Evolutionary conservation across 108 stramenopile species (phyloP), one percentile per base, ranked within the genome.

Genomic region (Discostella stelligeroides): DNA sequence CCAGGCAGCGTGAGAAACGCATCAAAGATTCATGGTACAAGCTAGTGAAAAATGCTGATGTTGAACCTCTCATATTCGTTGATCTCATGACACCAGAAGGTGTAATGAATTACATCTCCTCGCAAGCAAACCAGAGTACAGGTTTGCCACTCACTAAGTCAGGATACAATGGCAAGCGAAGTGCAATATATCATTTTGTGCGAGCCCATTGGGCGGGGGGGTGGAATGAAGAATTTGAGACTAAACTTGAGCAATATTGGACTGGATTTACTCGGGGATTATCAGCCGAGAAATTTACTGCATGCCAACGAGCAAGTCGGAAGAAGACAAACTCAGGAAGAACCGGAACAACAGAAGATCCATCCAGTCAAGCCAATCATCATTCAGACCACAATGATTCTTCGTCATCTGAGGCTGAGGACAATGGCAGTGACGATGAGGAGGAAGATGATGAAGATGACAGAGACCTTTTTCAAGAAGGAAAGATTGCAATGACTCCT

Each of bases 331-430:
- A 4, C 15, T 0, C 4, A 23, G 15, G 0, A 15, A 39, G 18
- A 38, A 13, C 38, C 21, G 8, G 0, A 59, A 21, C 8, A 8
- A 17, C 10, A 28, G 11, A 39, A 10, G 11, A n/a, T 34, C 11
- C 28, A n/a, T n/a, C n/a, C n/a, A n/a, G n/a, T 34, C 58, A 59
- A 59, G 13, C 21, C n/a, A 14, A 34, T 34, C 11, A 28, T 13
- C 13, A 29, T 15, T 23, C 14, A 58, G 58, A 59, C 39, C 14
- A 40, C 8, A 39, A 59, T 39, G 58, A 59, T n/a, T n/a, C n/a
- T 59, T 27, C 21, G 38, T 59, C 21, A 30, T 39, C 39, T 6
- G 58, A 38, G 29, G 15, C 13, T 30, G 58, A 59, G 7, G 58
- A 38, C 0, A 30, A 40, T 17, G 15, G 34, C 17, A 30, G 34